Evolutionary conservation across 106 monocot genomes (phyloP).

Genomic region (Allium cepa): DNA sequence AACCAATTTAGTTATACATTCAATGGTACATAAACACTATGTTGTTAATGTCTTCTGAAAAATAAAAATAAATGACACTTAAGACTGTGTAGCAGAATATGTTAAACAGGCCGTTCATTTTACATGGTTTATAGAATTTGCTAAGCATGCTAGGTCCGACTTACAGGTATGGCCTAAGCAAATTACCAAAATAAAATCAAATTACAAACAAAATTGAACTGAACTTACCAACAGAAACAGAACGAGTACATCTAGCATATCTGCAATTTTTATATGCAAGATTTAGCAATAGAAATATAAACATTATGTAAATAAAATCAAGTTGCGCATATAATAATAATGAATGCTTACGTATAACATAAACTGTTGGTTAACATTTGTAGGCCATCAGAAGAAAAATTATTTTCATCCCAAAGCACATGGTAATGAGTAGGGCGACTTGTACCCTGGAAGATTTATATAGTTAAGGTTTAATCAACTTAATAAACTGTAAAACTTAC

Average conservation of each 20-base stretch:
- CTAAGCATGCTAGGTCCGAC: too few species aligned
- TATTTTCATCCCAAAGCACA: slow-evolving; percentile 72
- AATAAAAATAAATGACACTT: too few species aligned
- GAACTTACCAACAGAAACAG: slow-evolving; percentile 61
- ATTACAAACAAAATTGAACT: too few species aligned
- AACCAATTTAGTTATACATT: too few species aligned
- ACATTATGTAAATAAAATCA: not conserved
- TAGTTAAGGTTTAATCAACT: not conserved
- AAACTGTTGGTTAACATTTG: slow-evolving; percentile 60
- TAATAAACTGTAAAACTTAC: not conserved
- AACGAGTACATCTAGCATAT: slow-evolving; percentile 71
- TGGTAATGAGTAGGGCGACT: slow-evolving; percentile 80
- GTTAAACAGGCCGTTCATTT: too few species aligned
- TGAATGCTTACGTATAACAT: slow-evolving; percentile 52
- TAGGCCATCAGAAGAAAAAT: slow-evolving; percentile 46
- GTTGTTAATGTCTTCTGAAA: too few species aligned
- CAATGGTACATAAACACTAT: too few species aligned
- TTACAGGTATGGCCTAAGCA: too few species aligned
- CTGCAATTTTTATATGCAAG: slow-evolving; percentile 17
- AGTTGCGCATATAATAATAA: not conserved
- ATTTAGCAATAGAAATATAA: not conserved
- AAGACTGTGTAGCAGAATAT: too few species aligned
- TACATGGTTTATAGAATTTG: too few species aligned
- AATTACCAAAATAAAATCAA: too few species aligned
- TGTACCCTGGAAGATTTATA: slow-evolving; percentile 39